These are phyloP conservation scores for Candida piceae DNA, from an alignment of 805 yeast species.

Conservation along the genomic window DNA sequence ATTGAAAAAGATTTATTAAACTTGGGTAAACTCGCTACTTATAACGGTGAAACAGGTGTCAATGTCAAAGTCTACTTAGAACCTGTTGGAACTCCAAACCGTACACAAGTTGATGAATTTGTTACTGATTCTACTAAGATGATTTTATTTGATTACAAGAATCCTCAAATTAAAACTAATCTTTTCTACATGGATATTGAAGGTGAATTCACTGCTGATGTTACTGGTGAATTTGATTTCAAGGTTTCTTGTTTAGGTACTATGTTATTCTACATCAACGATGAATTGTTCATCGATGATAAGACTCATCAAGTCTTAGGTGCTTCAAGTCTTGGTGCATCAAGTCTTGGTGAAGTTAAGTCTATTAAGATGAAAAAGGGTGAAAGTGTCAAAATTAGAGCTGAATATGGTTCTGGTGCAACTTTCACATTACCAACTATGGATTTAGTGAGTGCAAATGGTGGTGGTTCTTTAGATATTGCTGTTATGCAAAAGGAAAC, in stretches of 20 bases:
- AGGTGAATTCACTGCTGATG: constrained; percentile 42
- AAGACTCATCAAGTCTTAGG: constrained; percentile 47
- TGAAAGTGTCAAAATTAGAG: constrained; percentile 36
- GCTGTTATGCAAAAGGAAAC: constrained; percentile 9
- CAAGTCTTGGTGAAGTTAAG: constrained; percentile 47
- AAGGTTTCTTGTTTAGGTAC: constrained; percentile 52
- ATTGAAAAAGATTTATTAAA: constrained; percentile 5
- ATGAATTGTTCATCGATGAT: constrained; percentile 49
- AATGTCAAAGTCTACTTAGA: constrained; percentile 21
- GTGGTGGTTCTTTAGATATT: constrained; percentile 19
- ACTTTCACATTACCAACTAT: constrained; percentile 24
- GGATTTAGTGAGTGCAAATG: too few species aligned
- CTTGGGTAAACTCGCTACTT: constrained; percentile 2
- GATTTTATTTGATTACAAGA: constrained; percentile 24
- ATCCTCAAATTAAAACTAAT: constrained; percentile 15
- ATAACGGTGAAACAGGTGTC: constrained; percentile 18
- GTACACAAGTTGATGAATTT: constrained; percentile 22
- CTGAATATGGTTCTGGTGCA: constrained; percentile 48
- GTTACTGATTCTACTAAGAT: constrained; percentile 7
- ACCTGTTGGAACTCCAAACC: constrained; percentile 13
- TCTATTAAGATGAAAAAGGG: constrained; percentile 38
- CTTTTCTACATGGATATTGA: constrained; percentile 41
- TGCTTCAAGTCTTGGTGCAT: constrained; percentile 46
- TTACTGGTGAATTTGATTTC: constrained; percentile 43
- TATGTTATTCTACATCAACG: constrained; percentile 50